phyloP scores from a whole-genome alignment of 495 filamentous ascomycete genomes.

The Cercophora samala region DNA sequence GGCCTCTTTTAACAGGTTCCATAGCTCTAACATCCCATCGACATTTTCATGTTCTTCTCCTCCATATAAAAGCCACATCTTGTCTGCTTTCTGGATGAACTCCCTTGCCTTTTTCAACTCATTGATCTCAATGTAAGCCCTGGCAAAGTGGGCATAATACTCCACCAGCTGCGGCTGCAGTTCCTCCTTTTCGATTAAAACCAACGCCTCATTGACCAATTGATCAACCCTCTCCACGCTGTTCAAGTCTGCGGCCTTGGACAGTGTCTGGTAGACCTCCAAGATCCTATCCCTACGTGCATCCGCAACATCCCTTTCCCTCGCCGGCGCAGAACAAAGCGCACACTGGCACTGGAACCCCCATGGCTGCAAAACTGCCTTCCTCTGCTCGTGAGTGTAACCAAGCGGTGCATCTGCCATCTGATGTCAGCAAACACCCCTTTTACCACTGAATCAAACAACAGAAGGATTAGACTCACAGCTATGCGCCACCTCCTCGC shows the following conservation, averaged over 20 bases:
- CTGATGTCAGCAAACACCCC: neutral
- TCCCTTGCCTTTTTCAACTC: constrained; percentile 26
- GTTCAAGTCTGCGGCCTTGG: constrained; percentile 5
- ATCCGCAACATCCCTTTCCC: constrained; percentile 25
- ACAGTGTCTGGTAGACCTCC: constrained; percentile 29
- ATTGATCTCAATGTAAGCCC: constrained; percentile 31
- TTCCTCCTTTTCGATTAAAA: constrained; percentile 30
- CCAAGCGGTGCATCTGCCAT: constrained; percentile 34
- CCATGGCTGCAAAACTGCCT: constrained; percentile 28
- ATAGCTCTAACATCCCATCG: constrained; percentile 32
- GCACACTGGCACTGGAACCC: constrained; percentile 35
- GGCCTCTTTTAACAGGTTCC: constrained; percentile 22
- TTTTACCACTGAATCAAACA: neutral
- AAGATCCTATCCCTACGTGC: constrained; percentile 26
- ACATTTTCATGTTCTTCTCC: constrained; percentile 38
- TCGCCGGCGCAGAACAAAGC: constrained; percentile 26
- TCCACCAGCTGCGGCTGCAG: constrained; percentile 35
- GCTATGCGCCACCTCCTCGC: constrained; percentile 38
- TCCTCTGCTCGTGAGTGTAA: constrained; percentile 29
- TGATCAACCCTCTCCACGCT: constrained; percentile 17
- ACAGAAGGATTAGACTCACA: constrained; percentile 25
- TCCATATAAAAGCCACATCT: constrained; percentile 33
- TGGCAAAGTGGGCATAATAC: constrained; percentile 31
- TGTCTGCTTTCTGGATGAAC: constrained; percentile 29
- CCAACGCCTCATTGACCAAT: constrained; percentile 27